These are phyloP conservation scores for Wickerhamiella parazyma DNA, from an alignment of 805 yeast species.

Conservation along the genomic window DNA sequence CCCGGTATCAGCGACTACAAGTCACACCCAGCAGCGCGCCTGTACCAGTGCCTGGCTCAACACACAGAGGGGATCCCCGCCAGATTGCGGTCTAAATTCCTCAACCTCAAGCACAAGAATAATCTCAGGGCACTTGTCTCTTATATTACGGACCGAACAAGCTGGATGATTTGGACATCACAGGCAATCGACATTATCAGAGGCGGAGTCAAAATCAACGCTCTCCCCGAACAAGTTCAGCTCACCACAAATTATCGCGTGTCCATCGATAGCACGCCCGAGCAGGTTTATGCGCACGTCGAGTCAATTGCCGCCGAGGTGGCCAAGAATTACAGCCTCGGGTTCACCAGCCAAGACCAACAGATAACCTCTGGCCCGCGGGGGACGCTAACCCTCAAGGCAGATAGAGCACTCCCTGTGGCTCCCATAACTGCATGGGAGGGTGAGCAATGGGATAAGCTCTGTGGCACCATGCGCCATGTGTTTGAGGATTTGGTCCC, in stretches of 20 bases:
- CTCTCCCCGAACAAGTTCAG: conserved; percentile 51
- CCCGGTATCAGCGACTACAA: conserved; percentile 12
- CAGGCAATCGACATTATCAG: conserved; percentile 53
- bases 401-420: conserved; percentile 29
- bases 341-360: conserved; percentile 27
- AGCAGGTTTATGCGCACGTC: conserved; percentile 31
- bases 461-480: conserved; percentile 51
- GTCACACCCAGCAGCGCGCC: conserved; percentile 32
- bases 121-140: conserved; percentile 8
- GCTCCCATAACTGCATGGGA: conserved; percentile 41
- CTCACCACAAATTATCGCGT: conserved; percentile 52
- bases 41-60: conserved; percentile 51
- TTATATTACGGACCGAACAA: conserved; percentile 11
- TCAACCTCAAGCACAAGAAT: background rate
- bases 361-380: background rate
- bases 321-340: conserved; percentile 35
- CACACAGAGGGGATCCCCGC: conserved; percentile 28
- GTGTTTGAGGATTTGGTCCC: conserved; percentile 40
- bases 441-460: conserved; percentile 34
- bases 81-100: conserved; percentile 11
- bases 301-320: conserved; percentile 26
- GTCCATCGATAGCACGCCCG: conserved; percentile 40
- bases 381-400: conserved; percentile 17
- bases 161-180: conserved; percentile 43
- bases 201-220: conserved; percentile 68